These are phyloP conservation scores for Phytophthora idaei DNA, from an alignment of 352 stramenopile species.

Conservation along the genomic window DNA sequence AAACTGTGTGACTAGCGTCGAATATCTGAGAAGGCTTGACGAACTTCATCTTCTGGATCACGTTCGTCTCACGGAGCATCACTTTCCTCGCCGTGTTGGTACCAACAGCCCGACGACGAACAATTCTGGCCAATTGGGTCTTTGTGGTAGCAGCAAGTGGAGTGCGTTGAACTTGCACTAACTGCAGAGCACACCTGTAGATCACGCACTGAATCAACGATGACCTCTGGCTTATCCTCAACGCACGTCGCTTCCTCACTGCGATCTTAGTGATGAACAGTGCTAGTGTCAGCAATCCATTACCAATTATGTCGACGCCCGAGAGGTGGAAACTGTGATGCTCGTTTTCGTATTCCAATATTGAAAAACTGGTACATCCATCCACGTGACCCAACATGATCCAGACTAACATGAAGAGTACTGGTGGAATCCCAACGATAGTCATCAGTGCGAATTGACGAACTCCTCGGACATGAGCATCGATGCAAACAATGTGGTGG, in stretches of 20 bases:
- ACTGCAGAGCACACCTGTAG: conserved; percentile 8
- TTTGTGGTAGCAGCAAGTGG: too few species aligned
- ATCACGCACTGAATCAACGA: conserved; percentile 25
- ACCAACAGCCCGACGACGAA: too few species aligned
- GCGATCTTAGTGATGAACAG: conserved; percentile 32
- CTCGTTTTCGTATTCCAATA: conserved; percentile 21
- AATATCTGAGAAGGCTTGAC: too few species aligned
- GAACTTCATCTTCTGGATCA: too few species aligned
- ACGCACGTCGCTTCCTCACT: conserved; percentile 16
- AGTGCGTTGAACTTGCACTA: too few species aligned
- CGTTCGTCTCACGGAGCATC: too few species aligned
- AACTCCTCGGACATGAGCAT: conserved; percentile 32
- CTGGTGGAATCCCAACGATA: conserved; percentile 17
- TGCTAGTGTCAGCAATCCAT: conserved; percentile 33
- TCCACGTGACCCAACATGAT: conserved; percentile 30
- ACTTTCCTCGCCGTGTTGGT: too few species aligned
- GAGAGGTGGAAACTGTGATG: conserved; percentile 22
- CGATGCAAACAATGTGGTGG: conserved; percentile 37
- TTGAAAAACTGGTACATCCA: conserved; percentile 3
- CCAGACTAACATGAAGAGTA: conserved; percentile 23
- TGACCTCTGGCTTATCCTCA: conserved; percentile 5
- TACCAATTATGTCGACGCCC: conserved; percentile 27
- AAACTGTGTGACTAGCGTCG: too few species aligned
- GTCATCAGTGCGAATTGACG: conserved; percentile 21
- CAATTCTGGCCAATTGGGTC: too few species aligned